These are phyloP conservation scores for Eucalyptus albens DNA, from an alignment of 345 rosid genomes.

Conservation along the genomic window DNA sequence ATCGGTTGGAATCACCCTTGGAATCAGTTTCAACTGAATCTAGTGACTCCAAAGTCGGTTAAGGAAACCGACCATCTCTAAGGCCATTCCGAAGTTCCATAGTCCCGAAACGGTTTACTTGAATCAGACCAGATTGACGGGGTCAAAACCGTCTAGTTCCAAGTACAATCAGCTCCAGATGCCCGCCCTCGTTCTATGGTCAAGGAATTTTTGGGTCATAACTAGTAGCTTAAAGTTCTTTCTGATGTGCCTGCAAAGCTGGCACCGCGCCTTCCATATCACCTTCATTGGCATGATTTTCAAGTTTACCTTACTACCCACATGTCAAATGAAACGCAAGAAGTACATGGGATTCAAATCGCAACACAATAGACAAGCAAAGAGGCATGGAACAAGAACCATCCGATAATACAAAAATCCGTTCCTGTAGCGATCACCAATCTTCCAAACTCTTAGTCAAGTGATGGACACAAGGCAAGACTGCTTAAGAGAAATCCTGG, in stretches of 20 bases:
- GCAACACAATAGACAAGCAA: not conserved
- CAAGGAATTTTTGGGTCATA: not conserved
- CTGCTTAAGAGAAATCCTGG: not conserved
- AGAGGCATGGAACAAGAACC: not conserved
- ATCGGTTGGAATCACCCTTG: not conserved
- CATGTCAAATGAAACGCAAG: not conserved
- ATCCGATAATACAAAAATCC: not conserved
- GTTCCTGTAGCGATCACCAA: not conserved
- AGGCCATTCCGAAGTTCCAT: not conserved
- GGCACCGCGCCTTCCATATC: not conserved
- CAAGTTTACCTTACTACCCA: not conserved
- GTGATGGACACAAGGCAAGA: not conserved
- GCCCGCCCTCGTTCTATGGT: no score
- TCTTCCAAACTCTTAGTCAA: not conserved
- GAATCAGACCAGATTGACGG: not conserved
- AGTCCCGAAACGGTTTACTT: not conserved
- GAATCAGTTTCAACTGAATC: not conserved
- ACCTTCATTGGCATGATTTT: not conserved
- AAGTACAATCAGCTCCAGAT: not conserved
- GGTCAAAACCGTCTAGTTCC: not conserved
- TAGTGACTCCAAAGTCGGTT: not conserved
- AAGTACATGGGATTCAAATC: not conserved
- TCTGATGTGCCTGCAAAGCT: not conserved
- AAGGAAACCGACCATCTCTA: not conserved
- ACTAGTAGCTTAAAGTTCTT: not conserved